Conservation (phyloP, 1,284 basidiomycete species). For the Jaminaea rosea region DNA sequence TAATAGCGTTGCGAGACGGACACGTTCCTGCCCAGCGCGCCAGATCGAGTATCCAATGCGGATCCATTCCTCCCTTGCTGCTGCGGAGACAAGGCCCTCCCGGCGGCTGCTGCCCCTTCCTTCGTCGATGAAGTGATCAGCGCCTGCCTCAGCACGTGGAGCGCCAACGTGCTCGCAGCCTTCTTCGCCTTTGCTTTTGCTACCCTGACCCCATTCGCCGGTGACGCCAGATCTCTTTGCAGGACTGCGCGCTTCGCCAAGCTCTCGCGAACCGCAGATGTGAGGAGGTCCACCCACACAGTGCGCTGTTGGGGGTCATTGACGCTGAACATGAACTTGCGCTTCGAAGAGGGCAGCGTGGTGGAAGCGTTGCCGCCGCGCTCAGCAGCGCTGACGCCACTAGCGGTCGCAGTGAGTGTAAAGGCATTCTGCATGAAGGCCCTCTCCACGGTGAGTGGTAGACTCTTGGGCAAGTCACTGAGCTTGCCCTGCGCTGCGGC, state of each 20-base stretch:
- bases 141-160: constrained; percentile 30
- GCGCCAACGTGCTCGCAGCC: constrained; percentile 12
- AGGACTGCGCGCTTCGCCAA: not conserved
- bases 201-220: not conserved
- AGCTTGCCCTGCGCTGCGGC: not conserved
- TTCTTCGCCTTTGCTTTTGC: not conserved
- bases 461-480: constrained; percentile 18
- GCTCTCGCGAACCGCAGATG: not conserved
- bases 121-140: constrained; percentile 8
- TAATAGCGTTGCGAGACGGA: constrained; percentile 31
- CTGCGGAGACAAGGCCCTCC: not conserved
- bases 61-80: not conserved
- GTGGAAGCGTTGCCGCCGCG: too few species aligned
- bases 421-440: constrained; percentile 36
- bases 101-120: not conserved
- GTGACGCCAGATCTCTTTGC: not conserved
- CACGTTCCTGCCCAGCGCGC: constrained; percentile 17
- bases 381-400: not conserved
- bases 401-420: constrained; percentile 11
- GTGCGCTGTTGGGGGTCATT: constrained; percentile 13
- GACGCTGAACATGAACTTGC: constrained; percentile 31
- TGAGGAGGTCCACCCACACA: constrained; percentile 11
- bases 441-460: constrained; percentile 26
- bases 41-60: not conserved
- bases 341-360: constrained; percentile 1